These are phyloP conservation scores for Conticribra guillardii DNA, from an alignment of 108 stramenopile species.

Conservation along the genomic window DNA sequence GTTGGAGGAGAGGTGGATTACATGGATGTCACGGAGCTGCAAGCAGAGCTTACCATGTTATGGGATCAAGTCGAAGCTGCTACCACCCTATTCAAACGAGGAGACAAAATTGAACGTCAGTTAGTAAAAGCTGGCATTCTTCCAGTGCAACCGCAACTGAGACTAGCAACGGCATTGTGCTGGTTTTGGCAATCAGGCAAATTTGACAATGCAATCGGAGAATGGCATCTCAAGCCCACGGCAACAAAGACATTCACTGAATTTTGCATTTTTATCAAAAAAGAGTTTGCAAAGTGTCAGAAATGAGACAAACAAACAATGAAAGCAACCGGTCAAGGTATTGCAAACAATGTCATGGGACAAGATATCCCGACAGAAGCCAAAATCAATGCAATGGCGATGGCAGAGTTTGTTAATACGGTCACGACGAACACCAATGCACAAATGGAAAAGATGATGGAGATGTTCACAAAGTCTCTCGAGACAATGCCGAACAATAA, in stretches of 20 bases:
- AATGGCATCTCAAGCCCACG: slow-evolving; percentile 2
- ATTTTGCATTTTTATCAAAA: slow-evolving; percentile 2
- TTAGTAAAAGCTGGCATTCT: no score
- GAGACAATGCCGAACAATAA: background rate
- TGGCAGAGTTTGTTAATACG: background rate
- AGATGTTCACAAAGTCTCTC: no score
- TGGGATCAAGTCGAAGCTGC: slow-evolving; percentile 12
- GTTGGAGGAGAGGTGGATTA: background rate
- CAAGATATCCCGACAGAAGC: background rate
- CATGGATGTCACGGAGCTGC: no score
- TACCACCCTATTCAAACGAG: background rate
- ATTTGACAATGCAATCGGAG: slow-evolving; percentile 1
- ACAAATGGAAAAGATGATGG: no score
- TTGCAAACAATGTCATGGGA: background rate
- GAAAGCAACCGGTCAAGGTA: background rate
- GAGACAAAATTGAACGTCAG: background rate
- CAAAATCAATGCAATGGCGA: background rate
- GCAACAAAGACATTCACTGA: slow-evolving; percentile 2
- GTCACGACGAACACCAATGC: no score
- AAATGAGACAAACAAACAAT: slow-evolving; percentile 3
- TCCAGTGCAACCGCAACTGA: slow-evolving; percentile 4
- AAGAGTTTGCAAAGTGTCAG: slow-evolving; percentile 3
- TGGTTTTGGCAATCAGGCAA: slow-evolving; percentile 1
- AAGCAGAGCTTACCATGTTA: background rate
- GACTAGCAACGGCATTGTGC: slow-evolving; percentile 3